A percentile compares a stretch with the other conserved stretches of the same genome.
phyloP scores from a whole-genome alignment of 495 filamentous ascomycete genomes.

The Podospora anserina region DNA sequence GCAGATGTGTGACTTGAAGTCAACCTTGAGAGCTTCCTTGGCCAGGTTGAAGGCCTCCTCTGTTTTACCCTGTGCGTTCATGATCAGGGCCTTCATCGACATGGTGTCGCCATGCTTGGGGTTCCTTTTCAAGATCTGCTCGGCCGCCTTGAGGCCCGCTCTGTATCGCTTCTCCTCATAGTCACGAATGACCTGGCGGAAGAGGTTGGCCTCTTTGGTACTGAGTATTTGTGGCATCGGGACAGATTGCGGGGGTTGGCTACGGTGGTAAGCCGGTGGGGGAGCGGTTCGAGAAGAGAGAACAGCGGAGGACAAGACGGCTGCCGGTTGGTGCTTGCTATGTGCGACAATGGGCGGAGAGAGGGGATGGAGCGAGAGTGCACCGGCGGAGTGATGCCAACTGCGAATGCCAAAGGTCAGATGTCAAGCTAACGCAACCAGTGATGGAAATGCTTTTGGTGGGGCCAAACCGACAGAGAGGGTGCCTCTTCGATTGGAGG shows the following conservation, averaged over 20 bases:
- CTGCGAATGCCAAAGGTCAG: background rate
- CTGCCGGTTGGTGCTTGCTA: background rate
- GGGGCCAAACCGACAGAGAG: background rate
- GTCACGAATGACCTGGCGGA: constrained; percentile 86
- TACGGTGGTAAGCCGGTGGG: constrained; percentile 8
- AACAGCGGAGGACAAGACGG: background rate
- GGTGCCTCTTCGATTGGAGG: background rate
- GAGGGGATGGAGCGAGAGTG: background rate
- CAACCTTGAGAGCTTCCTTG: constrained; percentile 83
- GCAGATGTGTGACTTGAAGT: constrained; percentile 98
- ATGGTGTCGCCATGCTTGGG: constrained; percentile 97
- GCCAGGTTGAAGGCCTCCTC: constrained; percentile 92
- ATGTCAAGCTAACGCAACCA: background rate
- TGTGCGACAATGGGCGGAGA: background rate
- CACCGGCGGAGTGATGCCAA: background rate
- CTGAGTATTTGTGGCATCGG: constrained; percentile 77
- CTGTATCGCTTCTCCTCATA: constrained; percentile 99
- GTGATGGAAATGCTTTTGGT: background rate
- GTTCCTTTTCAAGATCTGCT: constrained; percentile 90
- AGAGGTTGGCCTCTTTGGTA: constrained; percentile 89
- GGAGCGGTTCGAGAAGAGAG: background rate
- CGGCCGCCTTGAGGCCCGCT: constrained; percentile 87
- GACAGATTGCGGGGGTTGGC: constrained; percentile 14
- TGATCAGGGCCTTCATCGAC: constrained; percentile 97
- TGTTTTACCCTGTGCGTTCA: constrained; percentile 83